phyloP scores from a whole-genome alignment of 805 yeast genomes.

The Ogataea trehaloabstinens region DNA sequence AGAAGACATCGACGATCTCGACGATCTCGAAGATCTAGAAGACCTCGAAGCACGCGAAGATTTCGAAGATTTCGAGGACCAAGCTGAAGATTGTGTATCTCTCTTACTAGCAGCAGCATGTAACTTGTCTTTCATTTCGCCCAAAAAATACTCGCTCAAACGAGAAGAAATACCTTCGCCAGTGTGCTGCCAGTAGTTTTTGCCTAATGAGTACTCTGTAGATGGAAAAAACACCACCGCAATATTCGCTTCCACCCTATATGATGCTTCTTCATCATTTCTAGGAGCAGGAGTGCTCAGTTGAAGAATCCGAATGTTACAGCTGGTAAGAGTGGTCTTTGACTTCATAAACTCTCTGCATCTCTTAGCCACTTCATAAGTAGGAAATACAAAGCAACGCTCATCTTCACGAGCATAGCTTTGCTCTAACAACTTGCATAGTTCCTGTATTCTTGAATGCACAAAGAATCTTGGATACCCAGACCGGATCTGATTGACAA shows the following conservation, averaged over 20 bases:
- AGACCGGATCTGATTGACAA: constrained; percentile 68
- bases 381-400: constrained; percentile 70
- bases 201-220: constrained; percentile 59
- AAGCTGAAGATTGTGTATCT: constrained; percentile 13
- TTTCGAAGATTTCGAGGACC: constrained; percentile 2
- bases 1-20: constrained; percentile 28
- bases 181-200: constrained; percentile 93
- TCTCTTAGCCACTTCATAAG: constrained; percentile 74
- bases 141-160: constrained; percentile 77
- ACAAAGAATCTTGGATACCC: constrained; percentile 90
- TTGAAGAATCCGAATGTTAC: constrained; percentile 62
- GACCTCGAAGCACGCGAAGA: constrained; percentile 4
- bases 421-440: constrained; percentile 51
- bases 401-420: constrained; percentile 84
- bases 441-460: constrained; percentile 58
- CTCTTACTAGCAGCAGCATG: constrained; percentile 27
- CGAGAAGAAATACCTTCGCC: constrained; percentile 97
- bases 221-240: constrained; percentile 78
- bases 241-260: constrained; percentile 63
- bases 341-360: constrained; percentile 75
- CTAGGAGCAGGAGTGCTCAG: constrained; percentile 68
- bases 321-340: constrained; percentile 34
- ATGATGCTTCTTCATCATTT: constrained; percentile 55
- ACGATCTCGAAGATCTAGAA: constrained; percentile 21
- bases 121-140: constrained; percentile 48